Evolutionary conservation across 1,284 basidiomycete genomes (phyloP).

Genomic region (Exsudoporus floridanus): DNA sequence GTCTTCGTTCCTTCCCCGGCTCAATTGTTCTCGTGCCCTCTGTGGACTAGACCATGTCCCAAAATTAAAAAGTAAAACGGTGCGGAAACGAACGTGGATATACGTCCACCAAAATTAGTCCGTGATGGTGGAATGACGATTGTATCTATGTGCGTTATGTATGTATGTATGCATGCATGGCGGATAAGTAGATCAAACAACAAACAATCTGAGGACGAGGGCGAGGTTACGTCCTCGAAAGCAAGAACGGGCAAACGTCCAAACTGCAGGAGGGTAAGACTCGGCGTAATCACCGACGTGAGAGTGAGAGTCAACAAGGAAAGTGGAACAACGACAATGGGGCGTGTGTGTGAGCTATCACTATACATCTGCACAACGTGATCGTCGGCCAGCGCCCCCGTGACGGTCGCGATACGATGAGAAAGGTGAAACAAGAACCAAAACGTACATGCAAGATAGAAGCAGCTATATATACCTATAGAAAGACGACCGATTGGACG

Average conservation of each 20-base stretch:
- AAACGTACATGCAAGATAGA: conserved; percentile 7
- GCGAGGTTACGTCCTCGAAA: neutral
- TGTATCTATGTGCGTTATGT: neutral
- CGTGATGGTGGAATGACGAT: neutral
- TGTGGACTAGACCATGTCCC: too few species aligned
- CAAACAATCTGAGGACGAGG: too few species aligned
- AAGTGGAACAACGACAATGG: neutral
- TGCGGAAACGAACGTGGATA: neutral
- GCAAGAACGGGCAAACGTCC: neutral
- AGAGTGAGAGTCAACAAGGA: neutral
- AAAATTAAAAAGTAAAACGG: too few species aligned
- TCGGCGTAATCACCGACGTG: neutral
- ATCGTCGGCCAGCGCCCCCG: neutral
- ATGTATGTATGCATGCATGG: neutral
- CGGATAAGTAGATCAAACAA: neutral
- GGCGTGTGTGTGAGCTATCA: neutral
- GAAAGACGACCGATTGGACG: neutral
- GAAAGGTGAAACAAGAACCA: neutral
- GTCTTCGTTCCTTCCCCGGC: too few species aligned
- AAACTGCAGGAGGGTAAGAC: too few species aligned
- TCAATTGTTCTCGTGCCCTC: too few species aligned
- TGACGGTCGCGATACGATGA: neutral
- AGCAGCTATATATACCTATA: neutral
- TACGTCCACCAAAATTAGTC: neutral
- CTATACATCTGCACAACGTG: neutral